These are phyloP conservation scores for Boechera retrofracta DNA, from an alignment of 345 rosid species.

Conservation along the genomic window DNA sequence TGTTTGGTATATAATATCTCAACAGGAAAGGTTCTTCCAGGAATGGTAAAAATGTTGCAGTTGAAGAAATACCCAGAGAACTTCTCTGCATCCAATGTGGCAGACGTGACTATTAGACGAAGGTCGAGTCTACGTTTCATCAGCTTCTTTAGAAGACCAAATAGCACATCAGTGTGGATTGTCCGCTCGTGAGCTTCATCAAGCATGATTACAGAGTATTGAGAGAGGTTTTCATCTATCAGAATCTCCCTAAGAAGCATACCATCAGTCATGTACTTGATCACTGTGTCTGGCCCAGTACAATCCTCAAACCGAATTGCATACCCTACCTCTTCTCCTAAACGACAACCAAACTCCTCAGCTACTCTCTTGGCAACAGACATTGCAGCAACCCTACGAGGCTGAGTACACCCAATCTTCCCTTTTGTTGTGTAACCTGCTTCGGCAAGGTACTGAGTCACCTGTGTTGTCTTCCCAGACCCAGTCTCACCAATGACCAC, in stretches of 20 bases:
- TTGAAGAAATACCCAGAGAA: conserved; percentile 81
- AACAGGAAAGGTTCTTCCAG: conserved; percentile 86
- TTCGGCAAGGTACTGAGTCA: conserved; percentile 83
- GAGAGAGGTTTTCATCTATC: conserved; percentile 71
- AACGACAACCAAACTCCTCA: conserved; percentile 87
- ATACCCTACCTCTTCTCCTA: conserved; percentile 89
- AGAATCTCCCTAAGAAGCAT: conserved; percentile 82
- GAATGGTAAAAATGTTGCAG: conserved; percentile 83
- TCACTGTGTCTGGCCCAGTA: conserved; percentile 84
- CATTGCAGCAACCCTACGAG: conserved; percentile 86
- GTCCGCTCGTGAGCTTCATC: conserved; percentile 93
- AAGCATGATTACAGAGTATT: conserved; percentile 80
- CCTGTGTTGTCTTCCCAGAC: conserved; percentile 87
- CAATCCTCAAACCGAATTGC: conserved; percentile 85
- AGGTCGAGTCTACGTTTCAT: conserved; percentile 71
- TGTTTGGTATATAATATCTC: conserved; percentile 78
- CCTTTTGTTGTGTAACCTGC: conserved; percentile 79
- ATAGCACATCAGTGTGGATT: conserved; percentile 82
- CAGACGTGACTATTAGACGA: conserved; percentile 77
- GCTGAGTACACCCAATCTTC: conserved; percentile 87
- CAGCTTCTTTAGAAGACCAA: conserved; percentile 79
- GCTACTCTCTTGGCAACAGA: conserved; percentile 93
- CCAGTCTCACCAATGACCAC: conserved; percentile 92
- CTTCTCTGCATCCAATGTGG: conserved; percentile 84
- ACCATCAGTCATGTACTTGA: conserved; percentile 91